Percentiles rank a stretch among this genome's conserved stretches.
Conservation (phyloP, 1,139 yeast genomes). For the Taphrina flavorubra region DNA sequence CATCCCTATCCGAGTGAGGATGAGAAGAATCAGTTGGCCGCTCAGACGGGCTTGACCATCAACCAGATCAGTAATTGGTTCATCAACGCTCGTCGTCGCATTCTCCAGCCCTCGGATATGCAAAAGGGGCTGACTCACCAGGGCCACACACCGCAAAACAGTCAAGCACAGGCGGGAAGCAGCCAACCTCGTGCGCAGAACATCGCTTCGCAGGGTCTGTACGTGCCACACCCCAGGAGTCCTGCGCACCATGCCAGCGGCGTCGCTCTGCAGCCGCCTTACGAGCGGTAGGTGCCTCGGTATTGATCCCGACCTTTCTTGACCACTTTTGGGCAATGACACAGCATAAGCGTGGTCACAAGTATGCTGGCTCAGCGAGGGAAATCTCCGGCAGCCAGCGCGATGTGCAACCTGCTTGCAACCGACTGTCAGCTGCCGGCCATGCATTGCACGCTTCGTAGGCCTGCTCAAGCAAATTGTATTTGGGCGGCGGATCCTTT, state of each 20-base stretch:
- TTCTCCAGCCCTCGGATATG: slow-evolving; percentile 32
- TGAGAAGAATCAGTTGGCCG: slow-evolving; percentile 80
- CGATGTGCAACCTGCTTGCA: too few species aligned
- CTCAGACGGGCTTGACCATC: slow-evolving; percentile 82
- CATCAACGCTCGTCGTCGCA: slow-evolving; percentile 87
- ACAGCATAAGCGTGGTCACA: background rate
- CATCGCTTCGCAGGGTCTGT: background rate
- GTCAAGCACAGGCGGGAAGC: background rate
- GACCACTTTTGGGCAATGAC: too few species aligned
- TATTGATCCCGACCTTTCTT: too few species aligned
- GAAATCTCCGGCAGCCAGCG: background rate
- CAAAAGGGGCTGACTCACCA: background rate
- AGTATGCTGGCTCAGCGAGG: background rate
- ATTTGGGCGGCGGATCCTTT: too few species aligned
- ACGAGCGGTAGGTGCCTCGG: slow-evolving; percentile 3
- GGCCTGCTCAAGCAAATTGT: too few species aligned
- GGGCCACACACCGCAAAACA: background rate
- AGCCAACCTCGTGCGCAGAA: background rate
- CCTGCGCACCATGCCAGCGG: background rate
- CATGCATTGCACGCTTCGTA: too few species aligned
- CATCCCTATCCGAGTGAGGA: slow-evolving; percentile 95
- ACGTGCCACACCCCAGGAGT: slow-evolving; percentile 1
- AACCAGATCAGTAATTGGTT: slow-evolving; percentile 97
- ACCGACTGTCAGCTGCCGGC: too few species aligned
- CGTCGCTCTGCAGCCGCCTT: slow-evolving; percentile 9